Evolutionary conservation across 441 rosid genomes (phyloP).

Genomic region (Euphorbia celastroides): DNA sequence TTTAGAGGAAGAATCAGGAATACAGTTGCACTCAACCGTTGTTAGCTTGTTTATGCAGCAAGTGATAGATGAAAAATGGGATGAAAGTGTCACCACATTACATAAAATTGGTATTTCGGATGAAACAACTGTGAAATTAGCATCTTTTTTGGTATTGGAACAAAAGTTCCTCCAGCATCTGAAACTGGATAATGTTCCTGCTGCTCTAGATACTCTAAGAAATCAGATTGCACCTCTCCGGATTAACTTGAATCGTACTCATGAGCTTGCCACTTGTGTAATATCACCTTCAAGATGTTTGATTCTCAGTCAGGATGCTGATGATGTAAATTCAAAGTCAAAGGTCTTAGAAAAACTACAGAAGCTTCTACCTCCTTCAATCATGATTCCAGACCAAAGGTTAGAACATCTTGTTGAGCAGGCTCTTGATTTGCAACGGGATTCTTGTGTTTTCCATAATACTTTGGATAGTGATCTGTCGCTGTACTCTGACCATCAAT

Average conservation of each 20-base stretch:
- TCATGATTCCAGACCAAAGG: conserved; percentile 57
- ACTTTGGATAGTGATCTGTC: conserved; percentile 51
- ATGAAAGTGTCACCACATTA: conserved; percentile 42
- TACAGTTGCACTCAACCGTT: conserved; percentile 40
- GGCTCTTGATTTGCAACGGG: conserved; percentile 47
- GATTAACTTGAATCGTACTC: conserved; percentile 34
- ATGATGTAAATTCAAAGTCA: conserved; percentile 33
- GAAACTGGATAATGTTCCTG: conserved; percentile 36
- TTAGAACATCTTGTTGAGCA: conserved; percentile 68
- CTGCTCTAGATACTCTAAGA: conserved; percentile 56
- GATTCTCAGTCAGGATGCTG: conserved; percentile 17
- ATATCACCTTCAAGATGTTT: conserved; percentile 32
- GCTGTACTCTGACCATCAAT: conserved; percentile 55
- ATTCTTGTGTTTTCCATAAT: conserved; percentile 59
- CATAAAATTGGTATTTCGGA: conserved; percentile 40
- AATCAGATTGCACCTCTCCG: conserved; percentile 60
- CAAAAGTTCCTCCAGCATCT: conserved; percentile 59
- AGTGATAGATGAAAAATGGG: conserved; percentile 53
- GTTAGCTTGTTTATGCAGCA: conserved; percentile 41
- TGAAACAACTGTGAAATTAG: conserved; percentile 38
- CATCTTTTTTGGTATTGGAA: conserved; percentile 57
- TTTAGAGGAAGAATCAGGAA: conserved; percentile 70
- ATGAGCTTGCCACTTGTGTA: conserved; percentile 43
- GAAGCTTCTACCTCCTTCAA: conserved; percentile 51
- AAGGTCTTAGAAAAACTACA: conserved; percentile 49